A percentile compares a stretch with the other conserved stretches of the same genome.
Conservation (phyloP, 306 rosid species). For the Abrus pulchellus region DNA sequence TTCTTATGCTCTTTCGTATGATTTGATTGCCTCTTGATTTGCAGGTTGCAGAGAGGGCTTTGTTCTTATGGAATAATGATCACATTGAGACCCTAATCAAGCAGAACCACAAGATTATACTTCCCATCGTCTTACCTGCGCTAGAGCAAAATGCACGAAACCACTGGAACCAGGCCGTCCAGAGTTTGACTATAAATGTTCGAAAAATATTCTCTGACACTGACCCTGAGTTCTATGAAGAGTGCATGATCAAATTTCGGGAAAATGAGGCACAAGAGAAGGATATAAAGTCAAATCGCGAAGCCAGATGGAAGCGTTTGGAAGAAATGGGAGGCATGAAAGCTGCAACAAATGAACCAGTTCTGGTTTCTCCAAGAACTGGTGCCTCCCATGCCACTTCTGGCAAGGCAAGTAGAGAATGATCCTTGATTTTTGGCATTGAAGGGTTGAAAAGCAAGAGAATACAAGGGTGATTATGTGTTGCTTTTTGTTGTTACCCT, state of each 20-base stretch:
- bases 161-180: slow-evolving; percentile 98
- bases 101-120: slow-evolving; percentile 76
- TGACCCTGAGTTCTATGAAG: slow-evolving; percentile 81
- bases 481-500: slow-evolving; percentile 45
- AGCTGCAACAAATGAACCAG: slow-evolving; percentile 75
- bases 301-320: slow-evolving; percentile 81
- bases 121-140: slow-evolving; percentile 89
- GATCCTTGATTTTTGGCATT: slow-evolving; percentile 45
- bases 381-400: slow-evolving; percentile 55
- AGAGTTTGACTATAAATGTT: slow-evolving; percentile 84
- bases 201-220: slow-evolving; percentile 82
- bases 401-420: slow-evolving; percentile 59
- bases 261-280: slow-evolving; percentile 76
- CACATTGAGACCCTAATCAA: slow-evolving; percentile 84
- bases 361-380: slow-evolving; percentile 76
- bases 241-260: slow-evolving; percentile 75
- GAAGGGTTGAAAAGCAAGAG: slow-evolving; percentile 38
- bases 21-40: slow-evolving; percentile 41
- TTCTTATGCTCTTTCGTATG: slow-evolving; percentile 14
- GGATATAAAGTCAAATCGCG: slow-evolving; percentile 65
- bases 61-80: slow-evolving; percentile 95
- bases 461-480: slow-evolving; percentile 42
- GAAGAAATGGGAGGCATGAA: slow-evolving; percentile 91
- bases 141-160: slow-evolving; percentile 75
- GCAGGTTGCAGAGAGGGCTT: slow-evolving; percentile 97